A percentile compares a stretch with the other conserved stretches of the same genome.
These are phyloP conservation scores for Bipolaris cookei DNA, from an alignment of 2,329 filamentous ascomycete species.

Conservation along the genomic window DNA sequence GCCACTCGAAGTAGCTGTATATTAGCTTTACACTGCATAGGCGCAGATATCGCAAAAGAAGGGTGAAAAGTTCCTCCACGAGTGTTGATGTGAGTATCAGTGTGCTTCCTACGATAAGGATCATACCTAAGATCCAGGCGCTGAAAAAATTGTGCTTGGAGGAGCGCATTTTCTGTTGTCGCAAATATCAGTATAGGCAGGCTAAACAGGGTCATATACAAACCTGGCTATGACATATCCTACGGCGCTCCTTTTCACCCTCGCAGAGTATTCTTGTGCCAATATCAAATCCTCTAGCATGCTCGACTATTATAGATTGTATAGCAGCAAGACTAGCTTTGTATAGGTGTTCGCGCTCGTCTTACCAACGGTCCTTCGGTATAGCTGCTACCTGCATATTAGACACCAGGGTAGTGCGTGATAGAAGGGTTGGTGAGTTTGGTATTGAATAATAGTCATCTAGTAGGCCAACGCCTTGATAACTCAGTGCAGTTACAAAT, in stretches of 20 bases:
- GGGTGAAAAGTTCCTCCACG: neutral
- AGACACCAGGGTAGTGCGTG: neutral
- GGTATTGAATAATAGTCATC: neutral
- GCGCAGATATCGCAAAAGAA: neutral
- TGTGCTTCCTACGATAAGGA: neutral
- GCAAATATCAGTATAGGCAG: neutral
- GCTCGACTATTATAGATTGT: neutral
- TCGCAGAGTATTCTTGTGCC: neutral
- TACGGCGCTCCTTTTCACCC: neutral
- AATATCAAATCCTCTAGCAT: neutral
- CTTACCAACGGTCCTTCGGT: neutral
- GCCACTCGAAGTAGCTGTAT: neutral
- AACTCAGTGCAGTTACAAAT: neutral
- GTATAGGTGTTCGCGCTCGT: neutral
- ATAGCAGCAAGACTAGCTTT: neutral
- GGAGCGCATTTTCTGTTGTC: neutral
- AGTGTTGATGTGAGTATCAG: neutral
- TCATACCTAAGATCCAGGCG: neutral
- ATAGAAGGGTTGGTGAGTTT: neutral
- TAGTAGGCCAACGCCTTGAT: neutral
- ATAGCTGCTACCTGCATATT: neutral
- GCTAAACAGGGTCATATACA: neutral
- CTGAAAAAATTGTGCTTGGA: neutral
- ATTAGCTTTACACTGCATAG: neutral
- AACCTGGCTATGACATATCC: neutral